Evolutionary conservation across 441 rosid species (phyloP), one percentile per base, ranked within the genome.

Genomic region (Euphorbia schlechtendalii): DNA sequence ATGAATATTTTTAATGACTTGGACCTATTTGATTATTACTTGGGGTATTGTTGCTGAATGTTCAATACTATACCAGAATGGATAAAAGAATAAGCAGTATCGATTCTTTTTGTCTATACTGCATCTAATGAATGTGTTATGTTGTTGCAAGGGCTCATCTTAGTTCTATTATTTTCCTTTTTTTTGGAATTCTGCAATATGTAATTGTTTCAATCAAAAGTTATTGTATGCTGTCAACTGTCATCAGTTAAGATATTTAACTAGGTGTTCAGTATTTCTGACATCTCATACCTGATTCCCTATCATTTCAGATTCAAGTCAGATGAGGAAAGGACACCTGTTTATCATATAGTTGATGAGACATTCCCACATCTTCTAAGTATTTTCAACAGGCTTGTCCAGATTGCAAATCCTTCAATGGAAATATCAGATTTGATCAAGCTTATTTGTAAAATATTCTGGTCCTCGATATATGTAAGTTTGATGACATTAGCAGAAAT

Each of bases 391-490:
- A 79, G 78, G 74, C 98, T 94, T 67, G 83, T 85, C 71, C 94
- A 86, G 70, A 80, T 94, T 68, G 82, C 75, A 48, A 89, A 83
- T 74, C 97, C 98, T 46, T 71, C 98, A 27, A 56, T 94, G 48
- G 98, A 89, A 85, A 81, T 91, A 68, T 94, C 98, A 13, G 99
- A 94, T 75, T 79, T 89, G 76, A 87, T 94, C 77, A 91, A 94
- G 86, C 98, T 94, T 74, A 84, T 94, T 53, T 94, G 96, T 73
- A 94, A 94, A 83, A 91, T 94, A 71, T 94, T 94, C 85, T 94
- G 96, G 98, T 94, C 99, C 56, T 86, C 96, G 8, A 89, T 91
- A 66, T 94, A 94, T 76, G 99, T 94, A 80, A 84, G 99, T 79
- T 64, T 52, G 69, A 59, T 25, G 36, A 41, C 43, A 17, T 15